Base-by-base conservation (phyloP, 1,139 yeast genomes). In the Casaregolazyma lundiana region DNA sequence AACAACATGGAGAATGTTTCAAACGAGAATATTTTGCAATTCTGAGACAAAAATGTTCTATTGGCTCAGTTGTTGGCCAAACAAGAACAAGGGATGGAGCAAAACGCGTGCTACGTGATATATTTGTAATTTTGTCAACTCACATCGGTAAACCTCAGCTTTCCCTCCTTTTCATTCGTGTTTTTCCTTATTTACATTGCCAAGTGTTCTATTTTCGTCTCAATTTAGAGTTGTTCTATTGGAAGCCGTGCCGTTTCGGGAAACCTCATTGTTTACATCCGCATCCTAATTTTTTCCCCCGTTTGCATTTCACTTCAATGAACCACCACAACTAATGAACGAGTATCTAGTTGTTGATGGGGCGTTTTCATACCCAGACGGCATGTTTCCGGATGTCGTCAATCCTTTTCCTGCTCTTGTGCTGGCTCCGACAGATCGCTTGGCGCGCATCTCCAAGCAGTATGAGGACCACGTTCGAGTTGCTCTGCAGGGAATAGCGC, bases 361-460 rank as follows among this genome's bases (percentile, higher is more conserved):
- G 36, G 21, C 11, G 46, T 64, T 65, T 43, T 46, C 29, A 24
- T 65, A 54, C 50, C 67, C 68, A 6, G 66, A 64, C 47, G 49
- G 53, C 29, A 50, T 63, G 35, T 65, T 65, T 39, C 69, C 69
- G 0, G 50, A 44, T 34, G 56, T 62, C 18, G 41, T 44, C n/a
- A 44, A 53, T n/a, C 58, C 60, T n/a, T 58, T 60, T 32, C 54
- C 62, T 5, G 61, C 59, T 11, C 49, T 57, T 16, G 66, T 67
- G 13, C 54, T 54, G 37, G 39, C 58, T n/a, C 65, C 64, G 6
- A 46, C 44, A 15, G 63, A 52, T 7, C 61, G 63, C 44, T 51
- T 60, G 21, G 51, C 47, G 17, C 55, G 58, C 42, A 54, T 64
- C 40, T 47, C 50, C 37, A 48, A 39, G 24, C 64, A 57, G 22